Evolutionary conservation across 495 filamentous ascomycete genomes (phyloP).

Genomic region (Aspergillus indologenus): DNA sequence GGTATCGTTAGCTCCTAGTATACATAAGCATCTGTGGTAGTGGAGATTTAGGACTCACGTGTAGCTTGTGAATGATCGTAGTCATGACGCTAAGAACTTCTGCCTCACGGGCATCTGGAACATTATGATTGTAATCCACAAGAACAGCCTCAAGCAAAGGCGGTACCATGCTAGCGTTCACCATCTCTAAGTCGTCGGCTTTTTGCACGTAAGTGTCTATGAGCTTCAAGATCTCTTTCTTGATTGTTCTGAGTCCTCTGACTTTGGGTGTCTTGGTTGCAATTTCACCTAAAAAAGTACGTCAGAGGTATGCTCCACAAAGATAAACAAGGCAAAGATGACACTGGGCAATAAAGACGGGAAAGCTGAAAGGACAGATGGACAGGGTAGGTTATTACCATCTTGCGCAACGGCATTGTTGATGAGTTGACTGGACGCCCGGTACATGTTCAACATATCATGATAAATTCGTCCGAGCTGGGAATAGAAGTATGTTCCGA

Average conservation of each 20-base stretch:
- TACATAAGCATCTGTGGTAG: neutral
- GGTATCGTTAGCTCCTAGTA: slow-evolving; percentile 26
- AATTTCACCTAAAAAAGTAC: slow-evolving; percentile 63
- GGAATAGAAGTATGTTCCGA: slow-evolving; percentile 97
- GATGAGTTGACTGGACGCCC: slow-evolving; percentile 91
- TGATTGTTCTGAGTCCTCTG: slow-evolving; percentile 91
- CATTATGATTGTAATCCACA: slow-evolving; percentile 94
- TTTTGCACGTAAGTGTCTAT: slow-evolving; percentile 98
- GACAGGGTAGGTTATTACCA: slow-evolving; percentile 52
- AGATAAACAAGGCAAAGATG: neutral
- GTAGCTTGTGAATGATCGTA: slow-evolving; percentile 90
- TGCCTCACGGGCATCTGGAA: slow-evolving; percentile 91
- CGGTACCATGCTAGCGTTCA: slow-evolving; percentile 91
- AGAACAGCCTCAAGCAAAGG: slow-evolving; percentile 92
- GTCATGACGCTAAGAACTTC: slow-evolving; percentile 98
- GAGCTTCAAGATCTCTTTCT: slow-evolving; percentile 98
- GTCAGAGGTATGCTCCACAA: slow-evolving; percentile 8
- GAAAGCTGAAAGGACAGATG: neutral
- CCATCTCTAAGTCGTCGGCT: slow-evolving; percentile 91
- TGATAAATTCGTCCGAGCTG: slow-evolving; percentile 97
- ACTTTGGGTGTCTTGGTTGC: slow-evolving; percentile 98
- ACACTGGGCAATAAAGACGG: neutral
- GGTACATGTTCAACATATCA: slow-evolving; percentile 99
- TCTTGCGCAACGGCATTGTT: slow-evolving; percentile 85
- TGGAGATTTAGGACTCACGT: slow-evolving; percentile 58